These are phyloP conservation scores for Spatholobus suberectus DNA, from an alignment of 306 rosid species.

Conservation along the genomic window DNA sequence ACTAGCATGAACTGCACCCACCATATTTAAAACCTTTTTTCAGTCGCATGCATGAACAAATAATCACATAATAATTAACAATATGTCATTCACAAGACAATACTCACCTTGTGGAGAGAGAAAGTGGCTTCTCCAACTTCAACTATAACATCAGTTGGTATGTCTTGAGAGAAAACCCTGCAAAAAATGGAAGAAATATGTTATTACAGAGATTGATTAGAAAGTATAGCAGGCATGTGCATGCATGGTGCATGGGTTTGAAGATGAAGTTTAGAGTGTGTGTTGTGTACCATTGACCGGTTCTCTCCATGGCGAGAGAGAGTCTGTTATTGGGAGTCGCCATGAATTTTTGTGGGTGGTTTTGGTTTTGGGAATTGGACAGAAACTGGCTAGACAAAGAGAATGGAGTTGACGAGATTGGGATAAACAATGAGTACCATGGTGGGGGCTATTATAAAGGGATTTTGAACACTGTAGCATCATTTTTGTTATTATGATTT, in stretches of 20 bases:
- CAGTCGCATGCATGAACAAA: not conserved
- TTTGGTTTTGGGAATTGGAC: constrained; percentile 8
- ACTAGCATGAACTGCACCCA: constrained; percentile 73
- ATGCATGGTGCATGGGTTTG: constrained; percentile 30
- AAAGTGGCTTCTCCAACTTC: constrained; percentile 75
- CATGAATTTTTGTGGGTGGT: constrained; percentile 45
- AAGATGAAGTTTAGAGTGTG: constrained; percentile 4
- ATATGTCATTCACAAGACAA: not conserved
- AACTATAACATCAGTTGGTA: constrained; percentile 79
- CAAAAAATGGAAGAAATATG: not conserved
- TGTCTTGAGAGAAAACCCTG: constrained; percentile 86
- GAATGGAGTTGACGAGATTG: constrained; percentile 27
- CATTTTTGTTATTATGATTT: constrained; percentile 10
- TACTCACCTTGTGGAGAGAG: constrained; percentile 72
- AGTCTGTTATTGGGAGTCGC: constrained; percentile 52
- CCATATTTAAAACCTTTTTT: not conserved
- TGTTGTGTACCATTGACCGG: constrained; percentile 75
- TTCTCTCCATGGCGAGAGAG: constrained; percentile 75
- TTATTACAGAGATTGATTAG: not conserved
- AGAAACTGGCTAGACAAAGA: constrained; percentile 27
- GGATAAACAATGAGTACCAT: constrained; percentile 17
- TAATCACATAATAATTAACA: not conserved
- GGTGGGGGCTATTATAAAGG: constrained; percentile 34
- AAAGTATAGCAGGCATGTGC: not conserved
- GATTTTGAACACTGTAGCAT: constrained; percentile 28